A percentile compares a stretch with the other conserved stretches of the same genome.
These are phyloP conservation scores for Letharia columbiana DNA, from an alignment of 495 filamentous ascomycete species.

Conservation along the genomic window DNA sequence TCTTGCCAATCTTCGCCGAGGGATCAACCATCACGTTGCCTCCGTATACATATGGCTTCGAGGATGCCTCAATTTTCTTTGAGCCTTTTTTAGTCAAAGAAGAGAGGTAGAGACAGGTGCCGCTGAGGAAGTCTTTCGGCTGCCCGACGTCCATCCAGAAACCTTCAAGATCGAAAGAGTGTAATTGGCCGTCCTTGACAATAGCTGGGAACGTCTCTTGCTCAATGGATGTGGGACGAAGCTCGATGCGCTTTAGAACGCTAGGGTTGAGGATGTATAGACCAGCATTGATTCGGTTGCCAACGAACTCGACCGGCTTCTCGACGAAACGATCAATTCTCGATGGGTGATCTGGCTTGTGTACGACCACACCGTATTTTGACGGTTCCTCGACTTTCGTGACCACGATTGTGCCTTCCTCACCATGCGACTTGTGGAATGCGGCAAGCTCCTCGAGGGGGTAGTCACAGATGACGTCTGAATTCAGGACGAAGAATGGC, in stretches of 20 bases:
- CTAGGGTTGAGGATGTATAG: slow-evolving; percentile 97
- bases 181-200: slow-evolving; percentile 79
- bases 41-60: slow-evolving; percentile 77
- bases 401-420: slow-evolving; percentile 97
- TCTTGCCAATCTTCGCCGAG: slow-evolving; percentile 92
- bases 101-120: slow-evolving; percentile 93
- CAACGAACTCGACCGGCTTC: slow-evolving; percentile 98
- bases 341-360: slow-evolving; percentile 87
- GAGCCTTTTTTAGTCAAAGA: slow-evolving; percentile 88
- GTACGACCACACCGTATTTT: slow-evolving; percentile 98
- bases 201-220: slow-evolving; percentile 99
- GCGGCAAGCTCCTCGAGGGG: slow-evolving; percentile 83
- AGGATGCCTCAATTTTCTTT: slow-evolving; percentile 68
- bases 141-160: slow-evolving; percentile 99
- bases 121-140: slow-evolving; percentile 95
- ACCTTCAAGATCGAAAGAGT: slow-evolving; percentile 96
- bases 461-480: slow-evolving; percentile 96
- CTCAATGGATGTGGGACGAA: slow-evolving; percentile 98
- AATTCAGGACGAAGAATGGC: slow-evolving; percentile 99
- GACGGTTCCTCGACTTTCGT: slow-evolving; percentile 99
- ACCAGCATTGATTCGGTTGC: slow-evolving; percentile 98
- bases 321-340: slow-evolving; percentile 99
- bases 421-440: slow-evolving; percentile 81
- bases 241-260: slow-evolving; percentile 83
- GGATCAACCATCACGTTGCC: slow-evolving; percentile 97